Percentiles rank a stretch among this genome's conserved stretches.
Conservation (phyloP, 2,329 filamentous ascomycete genomes). For the Arthrobotrys megalospora region DNA sequence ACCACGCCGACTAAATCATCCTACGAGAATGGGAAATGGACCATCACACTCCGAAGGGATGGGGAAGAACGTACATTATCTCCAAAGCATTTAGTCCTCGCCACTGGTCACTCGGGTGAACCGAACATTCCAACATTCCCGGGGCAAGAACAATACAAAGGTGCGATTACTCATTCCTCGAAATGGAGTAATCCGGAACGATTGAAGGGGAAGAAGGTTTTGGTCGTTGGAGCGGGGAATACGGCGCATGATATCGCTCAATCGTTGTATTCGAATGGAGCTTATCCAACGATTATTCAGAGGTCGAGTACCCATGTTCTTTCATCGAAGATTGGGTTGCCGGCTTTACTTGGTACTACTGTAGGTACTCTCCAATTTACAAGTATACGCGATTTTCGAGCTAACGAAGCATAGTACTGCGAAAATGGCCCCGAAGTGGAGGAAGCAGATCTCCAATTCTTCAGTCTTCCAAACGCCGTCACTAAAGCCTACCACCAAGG, state of each 20-base stretch:
- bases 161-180: slow-evolving; percentile 75
- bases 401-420: slow-evolving; percentile 65
- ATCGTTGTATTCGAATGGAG: slow-evolving; percentile 76
- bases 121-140: slow-evolving; percentile 72
- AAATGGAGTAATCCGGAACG: slow-evolving; percentile 70
- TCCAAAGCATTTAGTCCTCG: slow-evolving; percentile 77
- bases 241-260: slow-evolving; percentile 79
- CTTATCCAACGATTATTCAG: slow-evolving; percentile 78
- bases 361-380: slow-evolving; percentile 61
- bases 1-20: slow-evolving; percentile 71
- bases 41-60: slow-evolving; percentile 70
- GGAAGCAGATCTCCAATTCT: slow-evolving; percentile 76
- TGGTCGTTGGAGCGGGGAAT: slow-evolving; percentile 79
- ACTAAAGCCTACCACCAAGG: slow-evolving; percentile 73
- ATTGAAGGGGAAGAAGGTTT: slow-evolving; percentile 72
- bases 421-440: slow-evolving; percentile 75
- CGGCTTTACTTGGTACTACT: slow-evolving; percentile 72
- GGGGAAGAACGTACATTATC: slow-evolving; percentile 72
- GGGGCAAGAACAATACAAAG: slow-evolving; percentile 73
- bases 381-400: neutral
- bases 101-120: slow-evolving; percentile 79
- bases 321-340: slow-evolving; percentile 71
- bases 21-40: slow-evolving; percentile 70
- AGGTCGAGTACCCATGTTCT: slow-evolving; percentile 77
- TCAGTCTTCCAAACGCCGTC: slow-evolving; percentile 74